Evolutionary conservation across 495 filamentous ascomycete species (phyloP), one percentile per base, ranked within the genome.

Genomic region (Penicillium egyptiacum): DNA sequence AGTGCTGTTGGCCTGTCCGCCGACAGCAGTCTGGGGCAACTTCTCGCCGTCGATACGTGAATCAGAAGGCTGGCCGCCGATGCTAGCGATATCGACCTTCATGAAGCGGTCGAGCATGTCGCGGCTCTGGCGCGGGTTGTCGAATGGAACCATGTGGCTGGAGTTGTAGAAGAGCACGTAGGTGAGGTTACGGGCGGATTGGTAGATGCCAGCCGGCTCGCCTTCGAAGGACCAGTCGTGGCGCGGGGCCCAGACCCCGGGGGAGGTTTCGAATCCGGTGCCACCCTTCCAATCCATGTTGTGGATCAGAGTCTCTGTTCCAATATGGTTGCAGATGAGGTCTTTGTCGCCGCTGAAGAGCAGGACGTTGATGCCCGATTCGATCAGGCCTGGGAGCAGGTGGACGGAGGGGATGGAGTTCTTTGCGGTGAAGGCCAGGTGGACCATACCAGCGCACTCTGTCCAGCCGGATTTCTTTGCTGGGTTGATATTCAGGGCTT

Each of bases 41-140:
- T 96, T 94, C 69, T 96, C 90, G 17, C 94, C 94, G 64, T 96
- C 93, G 57, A 98, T 90, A 44, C 86, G 82, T 14, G 86, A 90
- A 69, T 98, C 91, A 0, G 91, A 81, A 0, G 94, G 94, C 40
- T 71, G 69, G 39, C 93, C 93, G 55, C 94, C 94, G 54, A 98
- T 96, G 68, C 83, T 88, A 59, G 82, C 87, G 58, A 98, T 96
- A 67, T 98, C 91, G 22, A 98, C 92, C 31, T 85, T 85, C 79
- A 96, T 91, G 72, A 98, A 97, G 17, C 94, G 88, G 70, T 98
- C 94, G 10, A 97, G 85, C 95, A 98, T 98, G 69, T 98, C 94
- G 45, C 94, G 85, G 9, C 86, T 89, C 47, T 92, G 85, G 23
- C 91, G 85, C 12, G 95, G 86, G 61, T 87, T 88, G 69, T 98